A percentile compares a stretch with the other conserved stretches of the same genome.
Conservation (phyloP, 257 asterid genomes). For the Jaltomata sinuosa region DNA sequence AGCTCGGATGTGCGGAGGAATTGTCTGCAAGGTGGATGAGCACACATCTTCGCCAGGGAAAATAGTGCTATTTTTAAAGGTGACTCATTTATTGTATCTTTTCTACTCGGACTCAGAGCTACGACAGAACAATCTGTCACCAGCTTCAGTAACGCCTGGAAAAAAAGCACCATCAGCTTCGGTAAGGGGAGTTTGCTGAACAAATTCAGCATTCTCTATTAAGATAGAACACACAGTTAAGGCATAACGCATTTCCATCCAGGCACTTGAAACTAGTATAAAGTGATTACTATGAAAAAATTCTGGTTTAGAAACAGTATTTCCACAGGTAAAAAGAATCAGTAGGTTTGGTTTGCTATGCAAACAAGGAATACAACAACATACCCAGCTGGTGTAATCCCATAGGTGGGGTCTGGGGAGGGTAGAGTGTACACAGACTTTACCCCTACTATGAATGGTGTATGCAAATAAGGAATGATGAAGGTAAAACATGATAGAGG, state of each 20-base stretch:
- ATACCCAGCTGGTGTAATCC: too few relatives aligned
- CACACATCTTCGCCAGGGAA: conserved; percentile 90
- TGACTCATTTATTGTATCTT: conserved; percentile 69
- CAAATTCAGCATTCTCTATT: not conserved
- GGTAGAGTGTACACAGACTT: too few relatives aligned
- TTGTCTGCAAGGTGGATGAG: conserved; percentile 76
- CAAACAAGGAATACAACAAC: not conserved
- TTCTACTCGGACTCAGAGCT: conserved; percentile 62
- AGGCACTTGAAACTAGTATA: not conserved
- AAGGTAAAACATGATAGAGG: not conserved
- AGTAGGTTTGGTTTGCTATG: not conserved
- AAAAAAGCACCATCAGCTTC: not conserved
- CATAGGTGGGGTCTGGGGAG: too few relatives aligned
- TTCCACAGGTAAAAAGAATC: not conserved
- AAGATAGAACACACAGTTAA: not conserved
- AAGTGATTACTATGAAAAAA: not conserved
- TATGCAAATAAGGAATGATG: not conserved
- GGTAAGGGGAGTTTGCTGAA: not conserved
- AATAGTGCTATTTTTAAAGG: conserved; percentile 85
- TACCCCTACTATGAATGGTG: too few relatives aligned
- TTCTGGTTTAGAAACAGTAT: not conserved
- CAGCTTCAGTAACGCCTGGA: conserved; percentile 81
- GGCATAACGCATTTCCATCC: not conserved
- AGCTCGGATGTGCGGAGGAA: conserved; percentile 69
- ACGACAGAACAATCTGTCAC: conserved; percentile 69